Evolutionary conservation across 1,284 basidiomycete species (phyloP).

Genomic region (Gastroboletus turbinatus): DNA sequence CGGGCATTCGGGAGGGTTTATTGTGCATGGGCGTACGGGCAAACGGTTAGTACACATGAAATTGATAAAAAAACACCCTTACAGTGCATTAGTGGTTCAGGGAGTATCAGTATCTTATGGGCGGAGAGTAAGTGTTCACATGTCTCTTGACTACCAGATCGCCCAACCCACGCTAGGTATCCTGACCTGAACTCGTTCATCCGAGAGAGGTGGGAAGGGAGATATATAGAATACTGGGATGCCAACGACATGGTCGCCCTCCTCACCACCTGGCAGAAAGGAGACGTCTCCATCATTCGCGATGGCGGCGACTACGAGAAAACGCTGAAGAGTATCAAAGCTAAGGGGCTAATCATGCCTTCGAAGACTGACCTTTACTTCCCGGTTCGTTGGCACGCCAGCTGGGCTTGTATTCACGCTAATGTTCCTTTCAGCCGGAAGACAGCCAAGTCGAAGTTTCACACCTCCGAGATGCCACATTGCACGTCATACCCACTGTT

Average conservation of each 20-base stretch:
- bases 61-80: not conserved
- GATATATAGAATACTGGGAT: slow-evolving; percentile 38
- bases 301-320: slow-evolving; percentile 32
- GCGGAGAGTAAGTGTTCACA: slow-evolving; percentile 30
- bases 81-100: slow-evolving; percentile 37
- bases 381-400: slow-evolving; percentile 22
- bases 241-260: slow-evolving; percentile 42
- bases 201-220: slow-evolving; percentile 38
- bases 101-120: slow-evolving; percentile 32
- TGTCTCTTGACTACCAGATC: not conserved
- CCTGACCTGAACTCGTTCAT: slow-evolving; percentile 35
- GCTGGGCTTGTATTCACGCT: not conserved
- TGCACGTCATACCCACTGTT: slow-evolving; percentile 32
- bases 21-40: slow-evolving; percentile 41
- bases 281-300: slow-evolving; percentile 38
- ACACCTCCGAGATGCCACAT: slow-evolving; percentile 27
- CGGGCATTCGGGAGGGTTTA: slow-evolving; percentile 39
- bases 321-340: slow-evolving; percentile 31
- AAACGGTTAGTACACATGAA: slow-evolving; percentile 30
- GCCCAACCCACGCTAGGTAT: slow-evolving; percentile 21
- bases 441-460: slow-evolving; percentile 32
- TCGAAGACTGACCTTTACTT: slow-evolving; percentile 38
- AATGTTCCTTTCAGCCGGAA: slow-evolving; percentile 25
- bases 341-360: slow-evolving; percentile 35
- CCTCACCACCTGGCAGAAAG: slow-evolving; percentile 40